These are phyloP conservation scores for Gomphus sp. DNA, from an alignment of 1,284 basidiomycete species.

Conservation along the genomic window DNA sequence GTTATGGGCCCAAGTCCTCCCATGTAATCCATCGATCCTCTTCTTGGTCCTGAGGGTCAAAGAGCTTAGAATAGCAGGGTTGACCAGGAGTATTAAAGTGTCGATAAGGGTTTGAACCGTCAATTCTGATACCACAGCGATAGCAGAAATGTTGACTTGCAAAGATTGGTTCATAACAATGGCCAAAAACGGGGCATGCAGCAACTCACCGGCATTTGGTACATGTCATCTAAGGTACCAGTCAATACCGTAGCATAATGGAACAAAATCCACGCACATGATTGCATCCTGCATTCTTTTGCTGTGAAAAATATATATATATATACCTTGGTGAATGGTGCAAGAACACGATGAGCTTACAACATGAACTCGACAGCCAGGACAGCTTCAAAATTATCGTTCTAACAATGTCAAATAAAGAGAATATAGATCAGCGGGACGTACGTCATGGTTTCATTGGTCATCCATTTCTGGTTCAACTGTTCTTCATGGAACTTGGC, in stretches of 20 bases:
- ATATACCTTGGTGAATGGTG: not conserved
- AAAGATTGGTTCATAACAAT: conserved; percentile 3
- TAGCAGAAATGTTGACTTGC: conserved; percentile 73
- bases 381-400: conserved; percentile 33
- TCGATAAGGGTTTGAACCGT: conserved; percentile 45
- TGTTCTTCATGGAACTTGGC: conserved; percentile 54
- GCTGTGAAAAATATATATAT: not conserved
- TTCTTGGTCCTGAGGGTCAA: conserved; percentile 32
- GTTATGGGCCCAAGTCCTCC: not conserved
- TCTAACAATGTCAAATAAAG: not conserved
- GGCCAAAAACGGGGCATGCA: not conserved
- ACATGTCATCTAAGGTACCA: conserved; percentile 3
- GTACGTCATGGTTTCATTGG: conserved; percentile 40
- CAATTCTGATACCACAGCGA: conserved; percentile 51
- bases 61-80: conserved; percentile 55
- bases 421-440: not conserved
- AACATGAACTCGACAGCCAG: conserved; percentile 57
- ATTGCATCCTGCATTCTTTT: conserved; percentile 70
- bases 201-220: not conserved
- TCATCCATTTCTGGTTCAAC: conserved; percentile 56
- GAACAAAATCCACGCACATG: conserved; percentile 40
- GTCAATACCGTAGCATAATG: not conserved
- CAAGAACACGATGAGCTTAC: conserved; percentile 16
- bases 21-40: conserved; percentile 4
- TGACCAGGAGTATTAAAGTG: conserved; percentile 56